phyloP scores from a whole-genome alignment of 805 yeast genomes.

The Metschnikowia bowlesiae region DNA sequence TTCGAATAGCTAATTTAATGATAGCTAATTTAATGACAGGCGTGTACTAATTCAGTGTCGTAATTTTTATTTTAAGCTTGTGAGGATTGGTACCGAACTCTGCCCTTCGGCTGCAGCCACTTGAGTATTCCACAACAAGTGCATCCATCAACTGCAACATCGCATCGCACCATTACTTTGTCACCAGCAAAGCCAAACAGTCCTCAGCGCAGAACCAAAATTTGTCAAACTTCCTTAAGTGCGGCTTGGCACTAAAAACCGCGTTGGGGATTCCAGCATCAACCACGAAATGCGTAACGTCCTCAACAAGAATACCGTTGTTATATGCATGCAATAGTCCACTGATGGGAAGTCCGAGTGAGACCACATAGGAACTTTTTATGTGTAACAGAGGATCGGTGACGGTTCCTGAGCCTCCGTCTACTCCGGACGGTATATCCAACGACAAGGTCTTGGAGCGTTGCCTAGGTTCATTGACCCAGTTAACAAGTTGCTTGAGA shows the following conservation, averaged over 20 bases:
- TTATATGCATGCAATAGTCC: constrained; percentile 60
- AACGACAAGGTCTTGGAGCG: constrained; percentile 53
- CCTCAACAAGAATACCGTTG: constrained; percentile 40
- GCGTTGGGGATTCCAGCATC: constrained; percentile 69
- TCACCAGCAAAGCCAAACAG: constrained; percentile 6
- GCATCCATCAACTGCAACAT: not conserved
- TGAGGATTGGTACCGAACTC: not conserved
- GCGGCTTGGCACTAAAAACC: constrained; percentile 40
- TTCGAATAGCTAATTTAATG: no score
- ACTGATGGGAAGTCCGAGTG: constrained; percentile 69
- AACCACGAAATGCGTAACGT: constrained; percentile 54
- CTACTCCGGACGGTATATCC: constrained; percentile 80
- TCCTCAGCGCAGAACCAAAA: constrained; percentile 41
- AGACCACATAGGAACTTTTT: constrained; percentile 54
- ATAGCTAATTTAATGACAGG: no score
- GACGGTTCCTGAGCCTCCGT: constrained; percentile 69
- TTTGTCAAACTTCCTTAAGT: constrained; percentile 42
- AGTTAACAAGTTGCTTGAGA: constrained; percentile 47
- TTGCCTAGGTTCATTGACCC: constrained; percentile 56
- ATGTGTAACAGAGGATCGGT: constrained; percentile 31
- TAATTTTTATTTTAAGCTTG: not conserved
- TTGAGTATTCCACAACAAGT: not conserved
- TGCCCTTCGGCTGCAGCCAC: not conserved
- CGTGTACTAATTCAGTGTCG: not conserved
- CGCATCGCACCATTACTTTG: not conserved